Conservation (phyloP, 2,329 filamentous ascomycete species). For the Cladosporium phlei region DNA sequence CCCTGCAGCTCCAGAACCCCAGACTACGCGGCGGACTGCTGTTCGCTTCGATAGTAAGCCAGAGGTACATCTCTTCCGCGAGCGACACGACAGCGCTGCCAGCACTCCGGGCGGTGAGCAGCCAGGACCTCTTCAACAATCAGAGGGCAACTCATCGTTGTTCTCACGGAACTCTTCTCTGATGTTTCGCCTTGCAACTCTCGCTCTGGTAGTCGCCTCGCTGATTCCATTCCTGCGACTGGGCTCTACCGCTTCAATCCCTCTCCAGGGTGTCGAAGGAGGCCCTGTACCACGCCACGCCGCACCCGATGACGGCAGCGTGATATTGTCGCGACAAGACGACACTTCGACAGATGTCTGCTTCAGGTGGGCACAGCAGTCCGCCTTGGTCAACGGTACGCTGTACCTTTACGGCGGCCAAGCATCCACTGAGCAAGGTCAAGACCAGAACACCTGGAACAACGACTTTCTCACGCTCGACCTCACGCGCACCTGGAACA, state of each 20-base stretch:
- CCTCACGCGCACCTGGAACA: slow-evolving; percentile 67
- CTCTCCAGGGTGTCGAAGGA: slow-evolving; percentile 29
- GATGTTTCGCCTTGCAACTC: slow-evolving; percentile 6
- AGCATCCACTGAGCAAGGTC: slow-evolving; percentile 53
- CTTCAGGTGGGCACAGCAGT: slow-evolving; percentile 62
- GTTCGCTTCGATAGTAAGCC: slow-evolving; percentile 12
- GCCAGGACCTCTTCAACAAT: not conserved
- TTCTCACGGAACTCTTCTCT: not conserved
- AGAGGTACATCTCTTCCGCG: slow-evolving; percentile 4
- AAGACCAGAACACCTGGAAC: slow-evolving; percentile 65
- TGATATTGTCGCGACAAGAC: slow-evolving; percentile 33
- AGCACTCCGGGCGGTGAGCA: not conserved
- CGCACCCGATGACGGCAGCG: slow-evolving; percentile 14
- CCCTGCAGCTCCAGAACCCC: slow-evolving; percentile 5
- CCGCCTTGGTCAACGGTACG: slow-evolving; percentile 67
- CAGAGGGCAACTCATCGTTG: not conserved
- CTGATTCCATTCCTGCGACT: slow-evolving; percentile 9
- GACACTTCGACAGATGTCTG: slow-evolving; percentile 55
- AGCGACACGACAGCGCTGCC: not conserved
- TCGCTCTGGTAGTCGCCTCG: slow-evolving; percentile 9
- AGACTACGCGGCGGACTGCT: slow-evolving; percentile 8
- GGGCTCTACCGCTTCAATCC: slow-evolving; percentile 13
- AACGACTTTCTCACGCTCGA: slow-evolving; percentile 71
- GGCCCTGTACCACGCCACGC: slow-evolving; percentile 22
- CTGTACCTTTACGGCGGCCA: slow-evolving; percentile 73